phyloP scores from a whole-genome alignment of 306 rosid genomes.

The Cicer cuneatum region DNA sequence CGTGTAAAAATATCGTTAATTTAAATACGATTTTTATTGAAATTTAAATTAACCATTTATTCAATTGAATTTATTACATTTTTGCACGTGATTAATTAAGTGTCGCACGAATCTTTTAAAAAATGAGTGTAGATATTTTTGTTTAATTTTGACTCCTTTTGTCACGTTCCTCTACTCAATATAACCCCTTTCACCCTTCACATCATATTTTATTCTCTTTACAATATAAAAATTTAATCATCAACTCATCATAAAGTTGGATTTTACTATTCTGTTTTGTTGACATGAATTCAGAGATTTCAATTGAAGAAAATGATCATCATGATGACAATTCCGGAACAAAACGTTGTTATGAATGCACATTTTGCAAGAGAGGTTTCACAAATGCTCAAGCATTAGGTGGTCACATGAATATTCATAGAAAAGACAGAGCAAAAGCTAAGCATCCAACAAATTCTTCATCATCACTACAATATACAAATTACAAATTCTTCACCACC shows the following conservation, averaged over 20 bases:
- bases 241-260: neutral
- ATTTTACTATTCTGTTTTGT: neutral
- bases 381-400: conserved; percentile 96
- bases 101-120: too few relatives aligned
- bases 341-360: conserved; percentile 76
- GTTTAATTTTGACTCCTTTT: conserved; percentile 29
- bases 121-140: too few relatives aligned
- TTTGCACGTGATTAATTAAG: too few relatives aligned
- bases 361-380: conserved; percentile 91
- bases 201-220: neutral
- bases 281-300: conserved; percentile 42
- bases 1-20: too few relatives aligned
- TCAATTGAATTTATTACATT: too few relatives aligned
- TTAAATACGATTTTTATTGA: too few relatives aligned
- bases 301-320: conserved; percentile 65
- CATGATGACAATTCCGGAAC: conserved; percentile 40
- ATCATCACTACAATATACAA: neutral
- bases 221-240: neutral
- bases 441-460: conserved; percentile 45
- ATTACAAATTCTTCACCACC: conserved; percentile 18
- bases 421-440: conserved; percentile 78
- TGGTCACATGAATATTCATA: conserved; percentile 94
- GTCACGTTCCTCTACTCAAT: conserved; percentile 35
- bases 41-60: too few relatives aligned
- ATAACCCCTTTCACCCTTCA: conserved; percentile 49